Percentiles rank a stretch among this genome's conserved stretches.
These are phyloP conservation scores for Russula ochroleuca DNA, from an alignment of 768 basidiomycete species.

Conservation along the genomic window DNA sequence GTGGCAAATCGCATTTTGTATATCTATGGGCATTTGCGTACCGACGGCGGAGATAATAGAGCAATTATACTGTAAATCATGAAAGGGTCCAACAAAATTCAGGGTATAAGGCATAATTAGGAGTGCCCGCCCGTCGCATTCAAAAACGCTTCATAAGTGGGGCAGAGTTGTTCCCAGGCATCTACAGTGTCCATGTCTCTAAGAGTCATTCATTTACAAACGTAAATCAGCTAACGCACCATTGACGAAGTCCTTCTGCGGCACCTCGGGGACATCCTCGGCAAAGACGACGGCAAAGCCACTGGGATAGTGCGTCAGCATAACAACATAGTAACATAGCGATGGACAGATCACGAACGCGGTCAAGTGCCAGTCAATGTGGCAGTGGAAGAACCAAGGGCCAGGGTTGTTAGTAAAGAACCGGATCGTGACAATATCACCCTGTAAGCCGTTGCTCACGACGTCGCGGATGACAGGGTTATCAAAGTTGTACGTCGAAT, in stretches of 20 bases:
- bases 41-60: too few species aligned
- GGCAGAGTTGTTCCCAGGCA: constrained; percentile 11
- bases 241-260: not conserved
- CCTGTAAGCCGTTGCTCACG: constrained; percentile 22
- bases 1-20: too few species aligned
- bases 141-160: constrained; percentile 9
- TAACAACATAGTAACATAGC: constrained; percentile 39
- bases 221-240: not conserved
- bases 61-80: not conserved
- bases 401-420: constrained; percentile 35
- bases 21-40: too few species aligned
- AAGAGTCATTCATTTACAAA: not conserved
- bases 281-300: constrained; percentile 24
- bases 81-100: not conserved
- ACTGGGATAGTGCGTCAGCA: not conserved
- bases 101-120: not conserved
- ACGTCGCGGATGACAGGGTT: constrained; percentile 28
- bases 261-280: constrained; percentile 21
- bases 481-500: constrained; percentile 21
- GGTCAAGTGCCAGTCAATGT: constrained; percentile 33
- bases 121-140: not conserved
- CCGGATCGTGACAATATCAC: constrained; percentile 31
- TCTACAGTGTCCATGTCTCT: not conserved
- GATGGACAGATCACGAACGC: constrained; percentile 58
- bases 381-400: constrained; percentile 34